Evolutionary conservation across 1,139 yeast genomes (phyloP), one percentile per base, ranked within the genome.

Genomic region (Meyerozyma athensensis): DNA sequence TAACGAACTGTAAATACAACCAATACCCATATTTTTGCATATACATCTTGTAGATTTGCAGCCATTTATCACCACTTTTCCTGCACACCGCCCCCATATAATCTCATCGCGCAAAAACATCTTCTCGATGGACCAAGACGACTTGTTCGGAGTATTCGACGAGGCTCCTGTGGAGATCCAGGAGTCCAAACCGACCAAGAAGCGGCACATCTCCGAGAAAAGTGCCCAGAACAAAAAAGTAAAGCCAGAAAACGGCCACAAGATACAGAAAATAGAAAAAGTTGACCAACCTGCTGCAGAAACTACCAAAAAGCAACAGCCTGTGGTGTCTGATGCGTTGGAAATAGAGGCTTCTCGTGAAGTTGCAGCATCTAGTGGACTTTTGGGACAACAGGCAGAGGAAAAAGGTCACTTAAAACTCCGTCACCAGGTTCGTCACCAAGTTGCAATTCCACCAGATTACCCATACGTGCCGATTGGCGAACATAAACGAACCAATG

Each of bases 361-460:
- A 57, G 95, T 87, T 19, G 80, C 79, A 9, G 89, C 85, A 1
- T 82, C 95, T 1, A 75, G 77, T 19, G 96, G 95, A 2, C 68
- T 87, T 40, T 54, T 76, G 55, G 66, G 66, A 10, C 10, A 28
- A 9, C 10, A 8, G n/a, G 56, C 58, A 5, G 37, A 55, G 1
- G 45, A 44, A 1, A 43, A 58, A 7, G 74, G 77, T 17, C 79
- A 78, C 49, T 81, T 87, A 43, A 81, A 82, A 56, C 69, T 90
- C 44, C 79, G 81, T 44, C 97, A 90, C 67, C 97, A 89, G 59
- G 96, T 92, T 39, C 81, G 97, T 60, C 98, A 92, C 64, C 97
- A 92, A 61, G 98, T 92, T 10, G 97, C 97, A 2, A 73, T 92
- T 24, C 98, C 98, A 1, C 94, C 95, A 4, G 84, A 83, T 43